Evolutionary conservation across 371 early-diverging fungal species (phyloP).

Genomic region (Mucor mucedo): DNA sequence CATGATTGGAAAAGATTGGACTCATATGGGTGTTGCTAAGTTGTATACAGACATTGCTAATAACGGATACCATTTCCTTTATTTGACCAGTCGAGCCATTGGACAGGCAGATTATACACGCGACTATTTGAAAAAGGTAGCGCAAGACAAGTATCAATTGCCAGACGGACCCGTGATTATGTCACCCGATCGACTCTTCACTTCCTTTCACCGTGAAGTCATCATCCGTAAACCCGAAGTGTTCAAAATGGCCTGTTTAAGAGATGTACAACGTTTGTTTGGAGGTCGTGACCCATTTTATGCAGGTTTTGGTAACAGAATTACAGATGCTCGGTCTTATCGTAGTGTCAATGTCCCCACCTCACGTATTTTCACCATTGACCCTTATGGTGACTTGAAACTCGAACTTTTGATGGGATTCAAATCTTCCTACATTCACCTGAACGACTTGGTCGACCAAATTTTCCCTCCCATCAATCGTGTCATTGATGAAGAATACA

Average conservation of each 20-base stretch:
- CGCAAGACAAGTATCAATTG: conserved; percentile 87
- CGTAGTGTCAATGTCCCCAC: conserved; percentile 93
- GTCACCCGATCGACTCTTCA: conserved; percentile 96
- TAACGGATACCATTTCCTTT: conserved; percentile 97
- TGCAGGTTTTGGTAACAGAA: conserved; percentile 99
- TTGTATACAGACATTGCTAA: conserved; percentile 93
- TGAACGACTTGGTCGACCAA: conserved; percentile 95
- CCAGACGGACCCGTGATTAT: conserved; percentile 98
- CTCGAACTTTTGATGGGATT: conserved; percentile 86
- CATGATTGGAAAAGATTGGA: conserved; percentile 99
- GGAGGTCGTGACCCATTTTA: conserved; percentile 86
- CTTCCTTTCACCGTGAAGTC: conserved; percentile 94
- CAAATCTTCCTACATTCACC: conserved; percentile 84
- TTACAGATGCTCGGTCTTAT: conserved; percentile 94
- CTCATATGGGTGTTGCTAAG: conserved; percentile 96
- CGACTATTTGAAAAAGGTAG: conserved; percentile 89
- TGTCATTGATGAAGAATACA: conserved; percentile 69
- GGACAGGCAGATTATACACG: conserved; percentile 95
- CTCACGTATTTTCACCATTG: conserved; percentile 97
- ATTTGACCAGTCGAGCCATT: conserved; percentile 96
- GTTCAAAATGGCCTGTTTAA: conserved; percentile 97
- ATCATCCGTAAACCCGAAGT: conserved; percentile 95
- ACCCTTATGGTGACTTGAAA: conserved; percentile 91
- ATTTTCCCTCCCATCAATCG: conserved; percentile 85
- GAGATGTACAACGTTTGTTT: conserved; percentile 91